Conservation (phyloP, 768 basidiomycete species). For the Boletus patriciae region DNA sequence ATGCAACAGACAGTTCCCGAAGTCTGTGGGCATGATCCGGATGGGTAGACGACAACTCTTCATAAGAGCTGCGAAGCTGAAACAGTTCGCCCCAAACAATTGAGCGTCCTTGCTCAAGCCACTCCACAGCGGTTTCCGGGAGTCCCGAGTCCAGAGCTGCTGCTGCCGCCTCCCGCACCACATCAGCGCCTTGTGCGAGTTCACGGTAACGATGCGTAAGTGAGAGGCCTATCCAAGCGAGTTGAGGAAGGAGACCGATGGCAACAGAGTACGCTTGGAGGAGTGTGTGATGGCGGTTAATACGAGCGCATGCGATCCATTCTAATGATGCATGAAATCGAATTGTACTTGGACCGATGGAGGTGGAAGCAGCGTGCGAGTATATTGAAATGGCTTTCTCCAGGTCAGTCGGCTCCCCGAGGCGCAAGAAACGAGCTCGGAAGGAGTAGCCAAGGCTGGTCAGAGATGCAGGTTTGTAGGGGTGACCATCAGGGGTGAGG, state of each 20-base stretch:
- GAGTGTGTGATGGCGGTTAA: constrained; percentile 5
- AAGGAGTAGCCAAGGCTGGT: too few relatives aligned
- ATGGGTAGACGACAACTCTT: too few relatives aligned
- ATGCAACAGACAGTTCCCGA: too few relatives aligned
- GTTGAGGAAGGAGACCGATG: constrained; percentile 16
- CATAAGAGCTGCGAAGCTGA: constrained; percentile 11
- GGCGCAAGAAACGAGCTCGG: too few relatives aligned
- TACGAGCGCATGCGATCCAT: constrained; percentile 7
- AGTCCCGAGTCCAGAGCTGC: constrained; percentile 15
- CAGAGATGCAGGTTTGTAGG: not conserved
- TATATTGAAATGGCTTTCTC: not conserved
- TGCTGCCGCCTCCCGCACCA: constrained; percentile 25
- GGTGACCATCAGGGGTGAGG: not conserved
- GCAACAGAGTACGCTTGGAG: constrained; percentile 13
- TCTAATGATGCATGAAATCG: constrained; percentile 4
- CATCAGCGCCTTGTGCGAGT: constrained; percentile 3
- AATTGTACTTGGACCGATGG: not conserved
- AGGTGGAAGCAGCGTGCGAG: constrained; percentile 1
- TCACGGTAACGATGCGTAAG: constrained; percentile 15
- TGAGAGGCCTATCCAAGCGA: constrained; percentile 18
- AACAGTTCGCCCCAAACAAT: constrained; percentile 18
- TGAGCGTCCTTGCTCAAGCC: constrained; percentile 19
- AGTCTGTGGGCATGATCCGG: too few relatives aligned
- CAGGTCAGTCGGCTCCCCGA: too few relatives aligned
- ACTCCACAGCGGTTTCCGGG: constrained; percentile 7